phyloP scores from a whole-genome alignment of 2,329 filamentous ascomycete species.

The Aureobasidium sp. region DNA sequence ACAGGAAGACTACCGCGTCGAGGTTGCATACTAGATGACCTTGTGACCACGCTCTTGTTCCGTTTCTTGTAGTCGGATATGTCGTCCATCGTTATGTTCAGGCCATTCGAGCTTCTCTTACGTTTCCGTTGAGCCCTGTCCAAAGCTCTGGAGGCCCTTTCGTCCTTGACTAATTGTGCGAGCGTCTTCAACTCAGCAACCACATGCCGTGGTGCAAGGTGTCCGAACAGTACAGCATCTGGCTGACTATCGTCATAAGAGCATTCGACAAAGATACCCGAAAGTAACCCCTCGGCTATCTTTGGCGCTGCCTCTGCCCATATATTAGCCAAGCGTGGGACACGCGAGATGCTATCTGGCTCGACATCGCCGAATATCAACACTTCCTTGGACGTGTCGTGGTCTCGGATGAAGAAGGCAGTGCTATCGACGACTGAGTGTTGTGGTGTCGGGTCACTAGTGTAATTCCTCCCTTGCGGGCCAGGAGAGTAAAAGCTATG shows the following conservation, averaged over 20 bases:
- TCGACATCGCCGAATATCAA: constrained; percentile 96
- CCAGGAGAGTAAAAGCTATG: not conserved
- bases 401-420: constrained; percentile 75
- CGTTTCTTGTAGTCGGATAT: constrained; percentile 23
- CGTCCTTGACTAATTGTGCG: constrained; percentile 59
- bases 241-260: constrained; percentile 77
- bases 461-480: not conserved
- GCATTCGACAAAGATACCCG: constrained; percentile 89
- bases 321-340: constrained; percentile 69
- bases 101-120: constrained; percentile 45
- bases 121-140: constrained; percentile 49
- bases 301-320: constrained; percentile 88
- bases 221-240: constrained; percentile 75
- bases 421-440: constrained; percentile 76
- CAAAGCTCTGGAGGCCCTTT: constrained; percentile 26
- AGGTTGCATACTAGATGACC: constrained; percentile 13
- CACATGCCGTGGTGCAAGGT: constrained; percentile 75
- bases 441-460: constrained; percentile 15
- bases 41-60: constrained; percentile 23
- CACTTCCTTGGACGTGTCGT: constrained; percentile 59
- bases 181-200: constrained; percentile 68
- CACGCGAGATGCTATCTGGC: constrained; percentile 75
- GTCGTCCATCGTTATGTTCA: constrained; percentile 16
- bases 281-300: constrained; percentile 61
- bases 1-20: constrained; percentile 19